Conservation (phyloP, 176 grass and related monocot genomes). For the Typha latifolia region DNA sequence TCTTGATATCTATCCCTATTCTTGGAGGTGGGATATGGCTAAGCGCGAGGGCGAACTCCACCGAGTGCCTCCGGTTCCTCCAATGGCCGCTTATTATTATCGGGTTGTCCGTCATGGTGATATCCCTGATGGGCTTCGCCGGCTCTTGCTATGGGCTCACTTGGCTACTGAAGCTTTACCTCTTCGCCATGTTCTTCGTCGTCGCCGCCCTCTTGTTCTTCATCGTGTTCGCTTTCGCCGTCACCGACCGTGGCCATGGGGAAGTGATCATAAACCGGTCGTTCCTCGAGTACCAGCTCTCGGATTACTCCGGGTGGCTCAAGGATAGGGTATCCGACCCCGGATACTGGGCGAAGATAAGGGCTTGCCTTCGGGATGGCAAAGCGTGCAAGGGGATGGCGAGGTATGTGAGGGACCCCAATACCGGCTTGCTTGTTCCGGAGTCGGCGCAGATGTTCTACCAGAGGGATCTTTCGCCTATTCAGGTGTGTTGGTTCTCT, state of each 20-base stretch:
- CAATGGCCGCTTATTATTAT: conserved; percentile 94
- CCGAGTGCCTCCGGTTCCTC: conserved; percentile 92
- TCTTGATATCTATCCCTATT: conserved; percentile 79
- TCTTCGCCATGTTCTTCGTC: conserved; percentile 98
- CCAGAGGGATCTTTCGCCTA: conserved; percentile 56
- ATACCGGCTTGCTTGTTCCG: conserved; percentile 43
- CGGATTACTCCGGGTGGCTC: conserved; percentile 79
- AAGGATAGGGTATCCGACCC: conserved; percentile 50
- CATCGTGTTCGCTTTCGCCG: conserved; percentile 93
- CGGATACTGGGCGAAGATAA: conserved; percentile 67
- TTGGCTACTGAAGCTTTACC: conserved; percentile 87
- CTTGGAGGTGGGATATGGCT: conserved; percentile 93
- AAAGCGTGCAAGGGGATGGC: conserved; percentile 46
- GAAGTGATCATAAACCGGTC: conserved; percentile 66
- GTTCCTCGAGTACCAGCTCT: conserved; percentile 88
- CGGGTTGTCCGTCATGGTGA: conserved; percentile 59
- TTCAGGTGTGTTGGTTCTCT: conserved; percentile 39
- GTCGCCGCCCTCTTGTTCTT: conserved; percentile 83
- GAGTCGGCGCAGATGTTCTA: conserved; percentile 48
- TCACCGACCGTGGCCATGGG: conserved; percentile 76
- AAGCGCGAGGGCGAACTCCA: conserved; percentile 47
- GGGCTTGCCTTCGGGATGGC: conserved; percentile 52
- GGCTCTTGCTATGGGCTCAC: conserved; percentile 85
- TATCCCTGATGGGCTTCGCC: conserved; percentile 75
- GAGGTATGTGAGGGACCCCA: conserved; percentile 20